Conservation (phyloP, 208 protist species). For the Tritrichomonas musculus region DNA sequence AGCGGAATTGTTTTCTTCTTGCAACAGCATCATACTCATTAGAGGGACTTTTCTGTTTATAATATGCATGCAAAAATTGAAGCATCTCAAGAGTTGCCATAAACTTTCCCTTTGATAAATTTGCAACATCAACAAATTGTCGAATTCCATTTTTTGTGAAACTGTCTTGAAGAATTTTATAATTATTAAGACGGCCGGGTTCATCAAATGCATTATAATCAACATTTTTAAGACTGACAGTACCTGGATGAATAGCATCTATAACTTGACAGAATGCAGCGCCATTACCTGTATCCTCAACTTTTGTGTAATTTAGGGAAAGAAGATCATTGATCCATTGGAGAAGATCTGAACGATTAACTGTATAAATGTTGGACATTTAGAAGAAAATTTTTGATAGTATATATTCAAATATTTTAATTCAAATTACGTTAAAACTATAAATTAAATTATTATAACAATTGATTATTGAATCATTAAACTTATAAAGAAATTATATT, state of each 20-base stretch:
- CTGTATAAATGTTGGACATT: neutral
- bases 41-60: neutral
- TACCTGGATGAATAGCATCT: constrained; percentile 33
- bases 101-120: neutral
- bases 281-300: constrained; percentile 7
- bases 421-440: too few species aligned
- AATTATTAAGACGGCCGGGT: neutral
- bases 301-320: neutral
- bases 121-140: neutral
- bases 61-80: neutral
- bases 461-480: too few species aligned
- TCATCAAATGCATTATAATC: neutral
- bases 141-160: constrained; percentile 30
- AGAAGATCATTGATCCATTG: constrained; percentile 31
- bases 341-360: neutral
- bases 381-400: too few species aligned
- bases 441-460: too few species aligned
- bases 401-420: too few species aligned
- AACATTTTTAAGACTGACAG: neutral
- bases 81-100: neutral
- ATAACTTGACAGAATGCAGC: constrained; percentile 21
- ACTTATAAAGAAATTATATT: too few species aligned
- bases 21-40: neutral
- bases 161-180: neutral
- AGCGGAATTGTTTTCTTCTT: neutral